These are phyloP conservation scores for Leccinum olivaceopallidum DNA, from an alignment of 768 basidiomycete species.

Conservation along the genomic window DNA sequence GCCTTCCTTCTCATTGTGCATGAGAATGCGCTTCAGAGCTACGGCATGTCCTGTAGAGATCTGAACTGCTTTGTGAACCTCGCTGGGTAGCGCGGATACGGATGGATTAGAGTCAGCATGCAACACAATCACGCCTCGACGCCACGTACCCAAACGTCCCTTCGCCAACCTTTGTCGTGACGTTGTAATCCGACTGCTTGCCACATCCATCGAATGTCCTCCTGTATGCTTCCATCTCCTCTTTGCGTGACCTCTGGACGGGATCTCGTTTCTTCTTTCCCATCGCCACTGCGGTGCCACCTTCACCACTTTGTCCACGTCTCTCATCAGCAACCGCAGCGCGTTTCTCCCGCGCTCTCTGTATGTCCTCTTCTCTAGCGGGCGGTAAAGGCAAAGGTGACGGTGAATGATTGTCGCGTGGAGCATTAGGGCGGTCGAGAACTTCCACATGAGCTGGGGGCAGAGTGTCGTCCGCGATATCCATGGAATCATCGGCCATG, in stretches of 20 bases:
- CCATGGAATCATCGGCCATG: slow-evolving; percentile 4
- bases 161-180: slow-evolving; percentile 88
- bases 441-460: slow-evolving; percentile 40
- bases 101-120: slow-evolving; percentile 12
- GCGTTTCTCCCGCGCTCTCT: slow-evolving; percentile 29
- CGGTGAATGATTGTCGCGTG: slow-evolving; percentile 47
- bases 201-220: slow-evolving; percentile 70
- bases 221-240: slow-evolving; percentile 70
- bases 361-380: slow-evolving; percentile 30
- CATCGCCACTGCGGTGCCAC: background rate
- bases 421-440: slow-evolving; percentile 49
- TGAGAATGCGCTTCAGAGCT: slow-evolving; percentile 91
- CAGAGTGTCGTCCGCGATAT: slow-evolving; percentile 33
- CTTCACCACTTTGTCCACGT: slow-evolving; percentile 6
- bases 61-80: slow-evolving; percentile 88
- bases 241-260: slow-evolving; percentile 54
- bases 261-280: slow-evolving; percentile 42
- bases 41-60: slow-evolving; percentile 60
- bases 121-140: background rate
- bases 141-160: slow-evolving; percentile 90
- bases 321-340: slow-evolving; percentile 14
- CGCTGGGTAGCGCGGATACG: slow-evolving; percentile 44
- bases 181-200: slow-evolving; percentile 70
- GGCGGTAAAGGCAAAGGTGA: slow-evolving; percentile 36
- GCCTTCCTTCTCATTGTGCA: slow-evolving; percentile 96